Evolutionary conservation across 805 yeast genomes (phyloP), one percentile per base, ranked within the genome.

Genomic region (Ogataea salicorniae): DNA sequence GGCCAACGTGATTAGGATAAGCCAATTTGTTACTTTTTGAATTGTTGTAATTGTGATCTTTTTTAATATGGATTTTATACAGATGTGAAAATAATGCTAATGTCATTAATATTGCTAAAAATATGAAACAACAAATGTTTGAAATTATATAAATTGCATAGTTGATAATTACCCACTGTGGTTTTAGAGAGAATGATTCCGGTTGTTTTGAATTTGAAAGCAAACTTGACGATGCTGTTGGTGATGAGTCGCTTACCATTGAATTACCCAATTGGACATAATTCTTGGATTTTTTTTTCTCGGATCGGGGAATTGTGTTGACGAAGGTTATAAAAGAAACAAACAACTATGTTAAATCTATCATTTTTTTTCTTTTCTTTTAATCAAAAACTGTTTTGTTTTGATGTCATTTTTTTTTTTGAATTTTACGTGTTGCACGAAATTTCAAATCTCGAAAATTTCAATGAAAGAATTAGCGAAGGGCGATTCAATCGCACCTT

Each of bases 1-100:
- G 69, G 23, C 43, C 53, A n/a, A 54, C 46, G 36, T 73, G 77
- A 16, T 57, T 56, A 17, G 64, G 60, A 13, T 63, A 60, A 14
- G 69, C 65, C 29, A 38, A 31, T 17, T 44, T 46, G 11, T 11
- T 29, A 26, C 31, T 26, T 26, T 26, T 26, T 2, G 58, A 44
- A 7, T 33, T 17, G 2, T 20, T 14, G 26, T 52, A 50, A 11
- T 22, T 39, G 37, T 49, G 51, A 14, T 48, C 51, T 15, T 41
- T 22, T n/a, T 37, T 35, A 26, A 58, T 41, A 23, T 51, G 39
- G 2, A 36, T 49, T 16, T 41, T 40, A 41, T 47, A 56, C n/a
- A 53, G 18, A 39, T 58, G 41, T 15, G 54, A 46, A 0, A 52
- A n/a, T 16, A 61, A 29, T 11, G 68, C 64, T 18, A 54, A 29